Conservation (phyloP, 371 early-diverging fungal genomes). For the Phascolomyces articulosus region DNA sequence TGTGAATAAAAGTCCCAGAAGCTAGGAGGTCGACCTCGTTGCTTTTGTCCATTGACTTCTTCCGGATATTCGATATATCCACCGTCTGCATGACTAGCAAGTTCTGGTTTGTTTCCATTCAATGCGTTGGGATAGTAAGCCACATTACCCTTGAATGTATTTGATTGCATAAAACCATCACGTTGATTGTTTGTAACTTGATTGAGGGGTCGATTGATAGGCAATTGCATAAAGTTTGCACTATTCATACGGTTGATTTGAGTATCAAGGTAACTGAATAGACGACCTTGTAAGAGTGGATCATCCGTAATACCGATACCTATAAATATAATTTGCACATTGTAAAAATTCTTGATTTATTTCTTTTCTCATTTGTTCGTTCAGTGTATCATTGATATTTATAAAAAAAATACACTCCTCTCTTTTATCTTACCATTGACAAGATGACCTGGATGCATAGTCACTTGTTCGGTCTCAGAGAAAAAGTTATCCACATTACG, state of each 20-base stretch:
- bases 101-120: slow-evolving; percentile 32
- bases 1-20: slow-evolving; percentile 51
- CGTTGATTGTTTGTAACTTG: slow-evolving; percentile 56
- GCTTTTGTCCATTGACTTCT: slow-evolving; percentile 20
- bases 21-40: slow-evolving; percentile 28
- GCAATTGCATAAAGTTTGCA: slow-evolving; percentile 54
- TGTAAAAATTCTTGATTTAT: too few species aligned
- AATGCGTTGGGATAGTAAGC: slow-evolving; percentile 36
- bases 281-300: slow-evolving; percentile 57
- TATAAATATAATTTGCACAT: too few species aligned
- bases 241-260: slow-evolving; percentile 51
- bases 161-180: slow-evolving; percentile 46
- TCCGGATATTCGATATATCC: slow-evolving; percentile 46
- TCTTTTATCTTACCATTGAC: slow-evolving; percentile 44
- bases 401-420: too few species aligned
- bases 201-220: slow-evolving; percentile 54
- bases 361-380: too few species aligned
- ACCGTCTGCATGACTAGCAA: slow-evolving; percentile 23
- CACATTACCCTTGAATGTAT: slow-evolving; percentile 30
- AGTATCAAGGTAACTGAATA: slow-evolving; percentile 58
- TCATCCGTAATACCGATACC: slow-evolving; percentile 53
- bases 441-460: slow-evolving; percentile 39
- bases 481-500: slow-evolving; percentile 59
- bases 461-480: slow-evolving; percentile 59
- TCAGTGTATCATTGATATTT: too few species aligned